Conservation (phyloP, 768 basidiomycete genomes). For the Rhizopogon rudus region DNA sequence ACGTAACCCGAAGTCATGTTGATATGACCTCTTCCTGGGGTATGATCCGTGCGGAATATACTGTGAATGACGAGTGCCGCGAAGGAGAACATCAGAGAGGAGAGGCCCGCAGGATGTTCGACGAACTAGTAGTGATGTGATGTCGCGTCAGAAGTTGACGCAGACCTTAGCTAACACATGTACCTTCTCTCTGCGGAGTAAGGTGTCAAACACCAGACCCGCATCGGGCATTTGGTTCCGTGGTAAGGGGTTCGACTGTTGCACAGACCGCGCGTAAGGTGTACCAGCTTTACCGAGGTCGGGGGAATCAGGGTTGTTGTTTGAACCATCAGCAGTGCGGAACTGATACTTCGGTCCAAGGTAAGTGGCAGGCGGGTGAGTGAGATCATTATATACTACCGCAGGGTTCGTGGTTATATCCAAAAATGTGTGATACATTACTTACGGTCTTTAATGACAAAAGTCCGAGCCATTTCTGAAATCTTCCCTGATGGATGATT, state of each 20-base stretch:
- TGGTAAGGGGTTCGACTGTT: conserved; percentile 61
- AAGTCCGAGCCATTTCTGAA: conserved; percentile 34
- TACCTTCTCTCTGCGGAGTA: conserved; percentile 68
- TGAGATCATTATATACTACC: conserved; percentile 75
- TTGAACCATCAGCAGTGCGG: conserved; percentile 71
- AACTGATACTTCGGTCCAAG: conserved; percentile 59
- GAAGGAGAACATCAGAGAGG: conserved; percentile 75
- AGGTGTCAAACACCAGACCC: conserved; percentile 74
- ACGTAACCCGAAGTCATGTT: conserved; percentile 88
- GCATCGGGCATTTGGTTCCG: conserved; percentile 69
- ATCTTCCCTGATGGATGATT: conserved; percentile 44
- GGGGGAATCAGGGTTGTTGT: conserved; percentile 67
- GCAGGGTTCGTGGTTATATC: background rate
- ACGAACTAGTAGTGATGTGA: conserved; percentile 45
- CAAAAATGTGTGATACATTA: conserved; percentile 1
- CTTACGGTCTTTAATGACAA: conserved; percentile 51
- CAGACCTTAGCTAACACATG: background rate
- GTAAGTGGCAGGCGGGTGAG: conserved; percentile 71
- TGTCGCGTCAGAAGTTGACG: conserved; percentile 1
- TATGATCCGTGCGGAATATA: conserved; percentile 78
- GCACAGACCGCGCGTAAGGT: conserved; percentile 79
- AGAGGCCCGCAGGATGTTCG: conserved; percentile 75
- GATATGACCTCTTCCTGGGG: conserved; percentile 42
- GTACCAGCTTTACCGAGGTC: conserved; percentile 72
- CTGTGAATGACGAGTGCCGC: conserved; percentile 83